These are phyloP conservation scores for Opeltia flavorubescens DNA, from an alignment of 495 filamentous ascomycete genomes.

Conservation along the genomic window DNA sequence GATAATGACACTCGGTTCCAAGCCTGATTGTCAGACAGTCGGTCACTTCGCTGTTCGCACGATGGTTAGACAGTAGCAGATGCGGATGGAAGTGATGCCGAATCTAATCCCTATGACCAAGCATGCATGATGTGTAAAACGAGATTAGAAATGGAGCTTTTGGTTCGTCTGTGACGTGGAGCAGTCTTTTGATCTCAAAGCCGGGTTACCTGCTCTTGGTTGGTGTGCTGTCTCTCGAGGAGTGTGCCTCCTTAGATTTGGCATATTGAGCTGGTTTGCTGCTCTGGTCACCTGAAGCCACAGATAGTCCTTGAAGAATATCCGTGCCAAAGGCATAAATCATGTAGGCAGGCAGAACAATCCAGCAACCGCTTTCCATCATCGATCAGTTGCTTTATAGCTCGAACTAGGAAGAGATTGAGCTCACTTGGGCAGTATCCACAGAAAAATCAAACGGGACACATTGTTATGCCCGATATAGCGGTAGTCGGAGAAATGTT, in stretches of 20 bases:
- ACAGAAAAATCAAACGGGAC: conserved; percentile 44
- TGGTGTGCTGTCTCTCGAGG: background rate
- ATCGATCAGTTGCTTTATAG: background rate
- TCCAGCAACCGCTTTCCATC: conserved; percentile 54
- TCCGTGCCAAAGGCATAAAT: conserved; percentile 54
- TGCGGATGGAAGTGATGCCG: no score
- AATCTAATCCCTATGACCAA: no score
- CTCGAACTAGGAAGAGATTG: background rate
- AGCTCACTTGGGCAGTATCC: conserved; percentile 72
- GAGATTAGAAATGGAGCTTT: no score
- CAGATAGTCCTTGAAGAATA: conserved; percentile 52
- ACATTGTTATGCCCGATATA: conserved; percentile 65
- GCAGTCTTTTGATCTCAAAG: no score
- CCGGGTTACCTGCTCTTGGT: background rate
- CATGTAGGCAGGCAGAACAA: conserved; percentile 59
- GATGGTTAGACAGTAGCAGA: no score
- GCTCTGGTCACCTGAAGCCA: conserved; percentile 19
- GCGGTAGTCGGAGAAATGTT: conserved; percentile 60
- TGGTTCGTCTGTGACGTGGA: no score
- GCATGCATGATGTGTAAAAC: no score
- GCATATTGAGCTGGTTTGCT: conserved; percentile 7
- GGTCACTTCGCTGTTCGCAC: no score
- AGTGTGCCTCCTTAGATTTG: background rate
- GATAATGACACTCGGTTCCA: no score
- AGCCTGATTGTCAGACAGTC: no score